These are phyloP conservation scores for Gnomoniopsis sp. DNA, from an alignment of 2,329 filamentous ascomycete genomes.

Conservation along the genomic window DNA sequence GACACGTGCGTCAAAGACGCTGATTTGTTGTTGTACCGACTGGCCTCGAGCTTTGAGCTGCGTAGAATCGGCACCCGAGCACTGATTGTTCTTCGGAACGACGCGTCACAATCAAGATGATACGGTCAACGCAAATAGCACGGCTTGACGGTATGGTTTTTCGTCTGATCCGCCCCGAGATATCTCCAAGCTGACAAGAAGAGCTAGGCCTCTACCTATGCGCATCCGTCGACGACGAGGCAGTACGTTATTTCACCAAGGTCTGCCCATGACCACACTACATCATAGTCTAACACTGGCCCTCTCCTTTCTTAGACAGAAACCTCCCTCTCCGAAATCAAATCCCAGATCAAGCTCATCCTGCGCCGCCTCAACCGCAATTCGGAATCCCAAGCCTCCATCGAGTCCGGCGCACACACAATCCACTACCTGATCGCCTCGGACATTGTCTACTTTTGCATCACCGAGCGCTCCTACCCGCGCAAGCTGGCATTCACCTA, in stretches of 20 bases:
- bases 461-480: slow-evolving; percentile 90
- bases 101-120: slow-evolving; percentile 52
- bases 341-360: slow-evolving; percentile 85
- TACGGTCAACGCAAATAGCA: slow-evolving; percentile 90
- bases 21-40: not conserved
- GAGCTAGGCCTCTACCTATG: slow-evolving; percentile 82
- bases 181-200: slow-evolving; percentile 5
- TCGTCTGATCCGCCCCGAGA: slow-evolving; percentile 1
- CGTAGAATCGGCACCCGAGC: not conserved
- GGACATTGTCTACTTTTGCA: slow-evolving; percentile 86
- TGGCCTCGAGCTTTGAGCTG: not conserved
- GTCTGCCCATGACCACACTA: slow-evolving; percentile 5
- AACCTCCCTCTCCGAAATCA: slow-evolving; percentile 78
- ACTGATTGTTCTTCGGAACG: not conserved
- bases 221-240: slow-evolving; percentile 89
- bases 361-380: slow-evolving; percentile 85
- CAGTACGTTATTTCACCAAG: slow-evolving; percentile 42
- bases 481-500: slow-evolving; percentile 99
- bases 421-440: slow-evolving; percentile 84
- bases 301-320: slow-evolving; percentile 48
- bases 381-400: slow-evolving; percentile 84
- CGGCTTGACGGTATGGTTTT: slow-evolving; percentile 72
- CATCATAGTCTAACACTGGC: slow-evolving; percentile 1
- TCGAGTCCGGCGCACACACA: slow-evolving; percentile 79
- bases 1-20: slow-evolving; percentile 10